phyloP scores from a whole-genome alignment of 2,329 filamentous ascomycete genomes.

The Diaporthe sp. region DNA sequence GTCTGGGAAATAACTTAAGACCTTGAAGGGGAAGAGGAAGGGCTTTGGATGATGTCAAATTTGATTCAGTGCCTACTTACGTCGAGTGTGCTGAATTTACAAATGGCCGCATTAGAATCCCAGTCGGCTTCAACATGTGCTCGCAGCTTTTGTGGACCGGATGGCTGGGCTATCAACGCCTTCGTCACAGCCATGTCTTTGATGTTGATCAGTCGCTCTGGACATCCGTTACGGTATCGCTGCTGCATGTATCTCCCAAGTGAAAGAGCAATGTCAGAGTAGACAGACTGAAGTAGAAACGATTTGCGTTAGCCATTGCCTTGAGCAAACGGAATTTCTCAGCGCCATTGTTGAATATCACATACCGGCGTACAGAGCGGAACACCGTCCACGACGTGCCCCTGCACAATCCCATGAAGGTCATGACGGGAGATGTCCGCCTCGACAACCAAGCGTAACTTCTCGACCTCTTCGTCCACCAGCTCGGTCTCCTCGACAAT shows the following conservation, averaged over 20 bases:
- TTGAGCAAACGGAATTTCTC: not conserved
- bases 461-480: not conserved
- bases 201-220: conserved; percentile 76
- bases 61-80: not conserved
- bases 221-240: conserved; percentile 69
- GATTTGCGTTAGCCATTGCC: not conserved
- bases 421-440: conserved; percentile 75
- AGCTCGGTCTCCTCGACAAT: conserved; percentile 8
- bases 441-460: conserved; percentile 67
- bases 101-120: conserved; percentile 71
- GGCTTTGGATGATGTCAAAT: too few relatives aligned
- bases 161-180: conserved; percentile 61
- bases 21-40: not conserved
- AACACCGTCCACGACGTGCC: conserved; percentile 77
- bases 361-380: conserved; percentile 71
- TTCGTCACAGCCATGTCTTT: conserved; percentile 76
- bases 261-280: conserved; percentile 63
- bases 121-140: conserved; percentile 71
- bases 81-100: conserved; percentile 72
- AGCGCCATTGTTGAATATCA: not conserved
- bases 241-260: conserved; percentile 76
- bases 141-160: conserved; percentile 70
- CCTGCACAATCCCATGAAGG: conserved; percentile 69
- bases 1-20: not conserved
- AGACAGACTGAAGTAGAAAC: conserved; percentile 50